Percentiles rank a stretch among this genome's conserved stretches.
These are phyloP conservation scores for Fusarium pseudocircinatum DNA, from an alignment of 2,329 filamentous ascomycete genomes.

Conservation along the genomic window DNA sequence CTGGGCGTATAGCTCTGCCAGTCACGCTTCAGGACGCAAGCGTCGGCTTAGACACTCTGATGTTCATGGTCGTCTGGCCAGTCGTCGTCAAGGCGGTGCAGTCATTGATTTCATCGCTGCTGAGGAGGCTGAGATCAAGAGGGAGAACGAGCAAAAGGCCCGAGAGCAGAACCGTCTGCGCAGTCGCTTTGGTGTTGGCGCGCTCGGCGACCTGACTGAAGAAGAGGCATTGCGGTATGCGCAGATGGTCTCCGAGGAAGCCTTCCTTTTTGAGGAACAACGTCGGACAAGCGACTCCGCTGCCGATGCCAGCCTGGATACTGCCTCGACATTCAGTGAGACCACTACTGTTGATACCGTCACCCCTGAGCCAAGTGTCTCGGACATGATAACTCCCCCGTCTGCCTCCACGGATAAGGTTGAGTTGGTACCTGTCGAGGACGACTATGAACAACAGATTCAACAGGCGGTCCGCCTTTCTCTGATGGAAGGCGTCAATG, in stretches of 20 bases:
- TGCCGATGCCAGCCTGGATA: constrained; percentile 57
- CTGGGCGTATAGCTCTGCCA: constrained; percentile 91
- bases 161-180: constrained; percentile 77
- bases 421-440: constrained; percentile 46
- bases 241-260: constrained; percentile 72
- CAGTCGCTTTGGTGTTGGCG: constrained; percentile 83
- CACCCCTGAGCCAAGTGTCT: constrained; percentile 65
- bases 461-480: constrained; percentile 71
- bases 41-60: constrained; percentile 78
- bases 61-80: constrained; percentile 60
- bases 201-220: constrained; percentile 70
- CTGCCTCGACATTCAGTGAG: constrained; percentile 54
- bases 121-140: constrained; percentile 83
- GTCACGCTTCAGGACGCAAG: constrained; percentile 79
- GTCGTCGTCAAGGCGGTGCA: constrained; percentile 69
- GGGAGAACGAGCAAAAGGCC: constrained; percentile 72
- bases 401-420: constrained; percentile 17
- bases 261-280: constrained; percentile 66
- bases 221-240: constrained; percentile 73
- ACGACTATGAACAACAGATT: constrained; percentile 69
- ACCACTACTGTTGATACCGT: constrained; percentile 56
- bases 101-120: constrained; percentile 85
- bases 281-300: constrained; percentile 63
- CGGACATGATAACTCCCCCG: constrained; percentile 50
- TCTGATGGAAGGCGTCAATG: constrained; percentile 64